Conservation (phyloP, 2,329 filamentous ascomycete genomes). For the Paecilomyces formosus region DNA sequence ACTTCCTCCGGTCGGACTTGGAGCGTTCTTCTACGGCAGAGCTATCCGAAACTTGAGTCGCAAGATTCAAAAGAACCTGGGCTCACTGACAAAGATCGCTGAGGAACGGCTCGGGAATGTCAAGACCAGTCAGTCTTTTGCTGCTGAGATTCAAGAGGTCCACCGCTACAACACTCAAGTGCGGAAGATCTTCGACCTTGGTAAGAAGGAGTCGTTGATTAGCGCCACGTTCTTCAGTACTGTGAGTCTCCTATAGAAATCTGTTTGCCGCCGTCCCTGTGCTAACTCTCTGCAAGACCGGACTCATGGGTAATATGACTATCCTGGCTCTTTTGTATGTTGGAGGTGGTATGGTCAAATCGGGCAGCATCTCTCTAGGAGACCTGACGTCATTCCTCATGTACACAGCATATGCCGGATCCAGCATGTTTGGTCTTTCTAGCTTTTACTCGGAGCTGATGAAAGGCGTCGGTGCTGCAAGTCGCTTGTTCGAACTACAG, state of each 20-base stretch:
- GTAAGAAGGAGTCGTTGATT: slow-evolving; percentile 77
- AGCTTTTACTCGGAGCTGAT: slow-evolving; percentile 97
- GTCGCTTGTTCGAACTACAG: slow-evolving; percentile 88
- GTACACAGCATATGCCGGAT: slow-evolving; percentile 85
- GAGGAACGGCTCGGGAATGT: slow-evolving; percentile 97
- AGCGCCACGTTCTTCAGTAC: slow-evolving; percentile 82
- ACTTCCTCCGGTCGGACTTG: slow-evolving; percentile 83
- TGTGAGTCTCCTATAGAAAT: slow-evolving; percentile 22
- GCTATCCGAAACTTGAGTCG: slow-evolving; percentile 83
- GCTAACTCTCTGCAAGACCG: slow-evolving; percentile 51
- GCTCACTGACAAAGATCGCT: slow-evolving; percentile 89
- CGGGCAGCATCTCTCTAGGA: slow-evolving; percentile 78
- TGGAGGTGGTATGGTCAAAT: slow-evolving; percentile 82
- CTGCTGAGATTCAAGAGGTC: slow-evolving; percentile 85
- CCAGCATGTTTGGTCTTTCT: slow-evolving; percentile 86
- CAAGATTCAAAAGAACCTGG: slow-evolving; percentile 88
- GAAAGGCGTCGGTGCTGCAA: slow-evolving; percentile 98
- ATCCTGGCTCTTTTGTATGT: slow-evolving; percentile 85
- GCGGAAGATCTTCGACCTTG: slow-evolving; percentile 82
- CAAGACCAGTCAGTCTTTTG: slow-evolving; percentile 92
- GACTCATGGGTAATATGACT: slow-evolving; percentile 93
- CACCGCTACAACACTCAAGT: slow-evolving; percentile 87
- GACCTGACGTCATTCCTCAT: slow-evolving; percentile 96
- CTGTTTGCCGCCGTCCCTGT: background rate
- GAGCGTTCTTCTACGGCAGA: slow-evolving; percentile 86